Base-by-base conservation (phyloP, 2,329 filamentous ascomycete genomes). In the Dryadomyces quercivorus region DNA sequence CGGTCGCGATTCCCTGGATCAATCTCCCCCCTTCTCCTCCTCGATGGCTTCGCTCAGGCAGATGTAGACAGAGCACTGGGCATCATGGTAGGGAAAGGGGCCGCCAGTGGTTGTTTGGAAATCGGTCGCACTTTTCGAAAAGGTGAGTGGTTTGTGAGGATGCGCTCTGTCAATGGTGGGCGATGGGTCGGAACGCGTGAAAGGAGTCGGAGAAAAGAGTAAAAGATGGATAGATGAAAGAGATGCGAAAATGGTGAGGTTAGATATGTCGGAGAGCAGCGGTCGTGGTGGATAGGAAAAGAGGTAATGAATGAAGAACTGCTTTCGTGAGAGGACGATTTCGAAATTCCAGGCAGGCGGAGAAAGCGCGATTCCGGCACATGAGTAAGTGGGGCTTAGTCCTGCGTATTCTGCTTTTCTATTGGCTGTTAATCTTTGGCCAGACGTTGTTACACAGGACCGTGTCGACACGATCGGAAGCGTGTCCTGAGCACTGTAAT, bases 61-160 rank as follows among this genome's bases (percentile, higher is more conserved):
- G 18, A 20, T 8, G 9, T 18, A 8, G 3, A 6, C 18, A 40
- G 16, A n/a, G 15, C 18, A 26, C 18, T 8, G 16, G 31, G 34
- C 26, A 21, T 52, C 52, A 50, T 54, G 21, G 52, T 34, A 50
- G 52, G 36, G 38, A 31, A 13, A 20, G n/a, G 22, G 12, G 51
- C 43, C 46, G 15, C n/a, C 21, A 16, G 18, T 13, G 10, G 31
- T 47, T 34, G 26, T 12, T 52, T 36, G 49, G 15, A 42, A 13
- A 34, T 18, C 9, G n/a, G 26, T 13, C 16, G 48, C n/a, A 38
- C 18, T 38, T 38, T 38, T 36, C 4, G 20, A 42, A 8, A 36
- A 16, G 36, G 36, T 40, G 36, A 40, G 36, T 16, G 10, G 36
- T 40, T 40, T 20, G 5, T n/a, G 12, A 18, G 13, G 12, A 40